phyloP scores from a whole-genome alignment of 306 rosid species.

The Calophaca sinica region DNA sequence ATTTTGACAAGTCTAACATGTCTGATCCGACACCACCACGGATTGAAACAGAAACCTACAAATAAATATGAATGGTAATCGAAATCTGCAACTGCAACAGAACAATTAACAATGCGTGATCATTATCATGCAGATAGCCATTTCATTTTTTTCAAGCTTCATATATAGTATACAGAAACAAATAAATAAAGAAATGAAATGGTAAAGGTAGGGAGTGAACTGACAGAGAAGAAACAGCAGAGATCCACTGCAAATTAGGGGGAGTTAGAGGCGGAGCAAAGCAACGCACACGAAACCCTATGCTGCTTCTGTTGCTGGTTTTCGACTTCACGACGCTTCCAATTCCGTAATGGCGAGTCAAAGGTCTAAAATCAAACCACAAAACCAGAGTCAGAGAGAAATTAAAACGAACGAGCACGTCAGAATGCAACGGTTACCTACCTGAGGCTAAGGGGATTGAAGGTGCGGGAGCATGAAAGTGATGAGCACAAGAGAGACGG shows the following conservation, averaged over 20 bases:
- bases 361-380: conserved; percentile 46
- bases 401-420: background rate
- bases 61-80: background rate
- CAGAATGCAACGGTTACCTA: background rate
- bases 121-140: background rate
- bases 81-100: background rate
- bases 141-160: background rate
- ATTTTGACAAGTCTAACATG: background rate
- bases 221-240: conserved; percentile 68
- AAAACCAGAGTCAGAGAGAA: conserved; percentile 1
- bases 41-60: background rate
- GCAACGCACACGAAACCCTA: conserved; percentile 55
- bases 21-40: background rate
- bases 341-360: conserved; percentile 41
- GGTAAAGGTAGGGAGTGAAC: background rate
- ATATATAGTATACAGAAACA: too few relatives aligned
- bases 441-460: conserved; percentile 44
- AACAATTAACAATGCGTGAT: background rate
- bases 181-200: background rate
- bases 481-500: conserved; percentile 31
- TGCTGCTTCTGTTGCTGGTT: conserved; percentile 3
- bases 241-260: conserved; percentile 69
- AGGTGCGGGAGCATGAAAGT: background rate
- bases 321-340: conserved; percentile 38
- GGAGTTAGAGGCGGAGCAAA: conserved; percentile 63